Base-by-base conservation (phyloP, 129 eudicot genomes). In the Calendula officinalis region DNA sequence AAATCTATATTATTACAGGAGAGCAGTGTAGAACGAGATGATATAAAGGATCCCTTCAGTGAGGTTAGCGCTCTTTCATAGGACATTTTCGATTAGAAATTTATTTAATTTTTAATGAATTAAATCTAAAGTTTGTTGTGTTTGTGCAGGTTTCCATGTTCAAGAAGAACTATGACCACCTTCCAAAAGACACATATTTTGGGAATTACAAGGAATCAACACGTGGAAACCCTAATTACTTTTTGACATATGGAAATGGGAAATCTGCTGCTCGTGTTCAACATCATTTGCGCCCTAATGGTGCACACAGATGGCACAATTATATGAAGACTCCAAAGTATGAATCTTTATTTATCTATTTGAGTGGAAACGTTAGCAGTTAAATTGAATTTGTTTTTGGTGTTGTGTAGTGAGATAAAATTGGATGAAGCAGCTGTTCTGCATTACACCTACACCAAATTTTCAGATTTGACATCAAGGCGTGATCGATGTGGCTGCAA, bases 271-370 rank as follows among this genome's bases (percentile, higher is more conserved):
- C 98, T 56, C 84, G 98, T 27, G 53, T 92, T 27, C 88, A 81
- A 75, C 87, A 88, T 64, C 95, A 85, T 85, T 87, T 92, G 67
- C 98, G 96, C 41, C 98, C 98, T 36, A 92, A 92, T 80, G 98
- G 98, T 58, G 98, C 96, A 50, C 96, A 88, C 69, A 75, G 96
- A 88, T 88, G 96, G 98, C 95, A 92, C 71, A 92, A 92, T 66
- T 92, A 92, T 67, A 88, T 77, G 98, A 92, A 83, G 66, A 67
- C 77, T 10, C 96, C 96, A 60, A 81, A 75, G 98, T 88, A 60
- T 59, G 5, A 40, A 46, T 68, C 7, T 56, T 47, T 56, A 37
- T 38, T 49, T 43, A 41, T 63, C 51, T 34, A 8, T 59, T 41
- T 53, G 4, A 37, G 16, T 50, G 53, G 38, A 55, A 60, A 16